Base-by-base conservation (phyloP, 1,284 basidiomycete genomes). In the Cryptococcus wingfieldii region DNA sequence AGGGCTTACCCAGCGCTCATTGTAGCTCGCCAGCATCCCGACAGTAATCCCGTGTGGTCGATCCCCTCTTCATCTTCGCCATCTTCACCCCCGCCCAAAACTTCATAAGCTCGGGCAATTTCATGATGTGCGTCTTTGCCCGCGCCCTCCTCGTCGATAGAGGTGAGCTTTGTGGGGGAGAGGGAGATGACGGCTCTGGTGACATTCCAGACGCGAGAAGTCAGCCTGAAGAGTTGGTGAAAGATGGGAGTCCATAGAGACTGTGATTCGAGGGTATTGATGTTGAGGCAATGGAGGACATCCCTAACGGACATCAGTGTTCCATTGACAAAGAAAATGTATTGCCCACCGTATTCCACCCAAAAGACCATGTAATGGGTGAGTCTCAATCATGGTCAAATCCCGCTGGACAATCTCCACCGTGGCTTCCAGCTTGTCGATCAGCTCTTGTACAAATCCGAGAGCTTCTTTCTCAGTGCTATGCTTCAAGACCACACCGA, bases 21-120 rank as follows among this genome's bases (percentile, higher is more conserved):
- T 14, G 70, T 73, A 4, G 75, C 76, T 34, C 76, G 61, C 75
- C 75, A 78, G 44, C 72, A 74, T 14, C 71, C 75, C 0, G 70
- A 75, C 12, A 78, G 53, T 6, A 78, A 56, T 7, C 64, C 67
- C 3, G 69, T 70, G 59, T 72, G 69, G 50, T 68, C 69, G 45
- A 64, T 58, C 4, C 53, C 58, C 5, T 64, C 65, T 14, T 53
- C 59, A 0, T 70, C 70, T 12, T 55, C 66, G n/a, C 54, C 59
- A 1, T 54, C 60, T 27, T 62, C 66, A 0, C 68, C 70, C 4
- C 57, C 64, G 1, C 63, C 69, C 5, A 76, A 57, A 1, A 74
- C 62, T 27, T 74, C 70, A 51, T 70, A 71, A 1, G 71, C 75
- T 37, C 72, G 53, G 4, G 76, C 75, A 37, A 75, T 77, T 59